phyloP scores from a whole-genome alignment of 192 early-diverging fungal genomes.

The Umbelopsis sp. region DNA sequence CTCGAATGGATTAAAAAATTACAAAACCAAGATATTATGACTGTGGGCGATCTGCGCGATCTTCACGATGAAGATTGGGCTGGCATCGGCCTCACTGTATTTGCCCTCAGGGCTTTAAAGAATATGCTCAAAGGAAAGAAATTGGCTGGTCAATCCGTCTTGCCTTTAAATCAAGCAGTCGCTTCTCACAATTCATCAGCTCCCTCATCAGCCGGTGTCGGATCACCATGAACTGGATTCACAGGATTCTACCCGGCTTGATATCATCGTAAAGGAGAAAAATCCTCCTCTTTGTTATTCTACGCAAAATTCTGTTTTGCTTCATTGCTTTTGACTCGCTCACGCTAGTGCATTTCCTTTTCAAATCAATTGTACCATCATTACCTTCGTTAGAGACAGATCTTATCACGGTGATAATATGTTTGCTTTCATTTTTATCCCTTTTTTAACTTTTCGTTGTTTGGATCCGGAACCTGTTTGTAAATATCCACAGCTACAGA shows the following conservation, averaged over 20 bases:
- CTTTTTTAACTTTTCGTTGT: neutral
- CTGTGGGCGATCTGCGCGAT: constrained; percentile 74
- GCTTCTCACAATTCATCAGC: constrained; percentile 12
- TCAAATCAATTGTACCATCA: constrained; percentile 15
- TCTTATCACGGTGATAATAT: neutral
- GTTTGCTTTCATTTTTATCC: neutral
- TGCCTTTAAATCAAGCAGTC: neutral
- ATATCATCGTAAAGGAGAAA: neutral
- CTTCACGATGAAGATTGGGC: constrained; percentile 78
- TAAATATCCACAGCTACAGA: too few species aligned
- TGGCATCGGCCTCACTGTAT: constrained; percentile 61
- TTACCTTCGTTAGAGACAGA: neutral
- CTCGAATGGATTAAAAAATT: constrained; percentile 73
- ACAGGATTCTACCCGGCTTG: neutral
- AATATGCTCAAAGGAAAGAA: constrained; percentile 57
- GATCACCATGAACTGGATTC: constrained; percentile 13
- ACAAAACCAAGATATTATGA: constrained; percentile 79
- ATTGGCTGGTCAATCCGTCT: constrained; percentile 19
- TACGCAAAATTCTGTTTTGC: neutral
- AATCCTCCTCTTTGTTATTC: neutral
- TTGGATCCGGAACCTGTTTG: neutral
- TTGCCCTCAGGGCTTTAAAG: constrained; percentile 56
- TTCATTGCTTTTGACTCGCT: neutral
- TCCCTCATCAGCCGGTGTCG: constrained; percentile 7
- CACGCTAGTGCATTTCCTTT: neutral